Evolutionary conservation across 805 yeast species (phyloP).

Genomic region (Metschnikowia matae): DNA sequence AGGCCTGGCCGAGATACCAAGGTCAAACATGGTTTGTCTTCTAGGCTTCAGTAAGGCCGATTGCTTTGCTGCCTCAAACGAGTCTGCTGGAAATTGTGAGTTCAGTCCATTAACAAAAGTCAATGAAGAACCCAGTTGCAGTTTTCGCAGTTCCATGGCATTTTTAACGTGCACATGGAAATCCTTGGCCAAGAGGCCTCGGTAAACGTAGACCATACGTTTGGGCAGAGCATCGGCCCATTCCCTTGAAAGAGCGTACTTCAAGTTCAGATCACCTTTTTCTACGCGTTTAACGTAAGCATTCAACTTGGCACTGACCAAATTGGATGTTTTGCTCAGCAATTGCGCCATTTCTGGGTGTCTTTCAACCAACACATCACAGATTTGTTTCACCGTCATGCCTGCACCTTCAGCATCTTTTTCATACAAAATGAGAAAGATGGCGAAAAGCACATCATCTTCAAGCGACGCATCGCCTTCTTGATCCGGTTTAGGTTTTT

Average conservation of each 20-base stretch:
- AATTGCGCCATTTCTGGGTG: slow-evolving; percentile 83
- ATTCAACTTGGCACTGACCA: slow-evolving; percentile 77
- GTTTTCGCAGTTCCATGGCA: slow-evolving; percentile 53
- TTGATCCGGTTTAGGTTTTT: slow-evolving; percentile 61
- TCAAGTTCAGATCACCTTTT: slow-evolving; percentile 70
- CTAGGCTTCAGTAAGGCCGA: slow-evolving; percentile 37
- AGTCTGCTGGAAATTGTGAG: slow-evolving; percentile 16
- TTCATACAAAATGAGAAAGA: slow-evolving; percentile 66
- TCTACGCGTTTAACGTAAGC: slow-evolving; percentile 84
- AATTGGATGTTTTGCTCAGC: slow-evolving; percentile 74
- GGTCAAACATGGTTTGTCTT: slow-evolving; percentile 51
- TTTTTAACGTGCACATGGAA: slow-evolving; percentile 68
- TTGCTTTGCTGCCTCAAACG: slow-evolving; percentile 36
- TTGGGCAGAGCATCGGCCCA: slow-evolving; percentile 91
- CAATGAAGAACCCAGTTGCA: slow-evolving; percentile 6
- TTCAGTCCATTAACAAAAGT: slow-evolving; percentile 8
- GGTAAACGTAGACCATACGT: slow-evolving; percentile 82
- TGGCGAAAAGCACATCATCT: slow-evolving; percentile 72
- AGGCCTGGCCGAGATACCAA: slow-evolving; percentile 39
- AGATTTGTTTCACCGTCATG: slow-evolving; percentile 86
- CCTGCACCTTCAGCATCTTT: slow-evolving; percentile 67
- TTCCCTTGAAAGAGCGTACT: slow-evolving; percentile 75
- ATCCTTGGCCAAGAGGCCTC: slow-evolving; percentile 74
- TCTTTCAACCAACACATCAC: slow-evolving; percentile 66
- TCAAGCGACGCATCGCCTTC: slow-evolving; percentile 58